These are phyloP conservation scores for Nicotiana rustica DNA, from an alignment of 305 asterid species.

Conservation along the genomic window DNA sequence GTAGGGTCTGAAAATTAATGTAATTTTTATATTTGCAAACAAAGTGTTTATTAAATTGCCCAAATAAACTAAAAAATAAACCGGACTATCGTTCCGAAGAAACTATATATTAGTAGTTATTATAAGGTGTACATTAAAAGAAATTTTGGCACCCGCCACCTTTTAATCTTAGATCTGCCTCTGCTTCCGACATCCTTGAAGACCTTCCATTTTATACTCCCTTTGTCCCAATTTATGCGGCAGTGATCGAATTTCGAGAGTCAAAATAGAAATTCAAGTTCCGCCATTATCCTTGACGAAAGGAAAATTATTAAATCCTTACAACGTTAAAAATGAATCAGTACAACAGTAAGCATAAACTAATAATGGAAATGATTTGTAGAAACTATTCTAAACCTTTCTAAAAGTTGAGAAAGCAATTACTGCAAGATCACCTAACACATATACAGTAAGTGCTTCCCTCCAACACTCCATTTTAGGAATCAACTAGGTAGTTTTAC, in stretches of 20 bases:
- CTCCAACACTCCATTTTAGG: slow-evolving; percentile 11
- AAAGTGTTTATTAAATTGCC: no score
- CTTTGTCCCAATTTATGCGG: no score
- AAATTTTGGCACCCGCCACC: no score
- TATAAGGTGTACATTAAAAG: no score
- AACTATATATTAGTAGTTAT: no score
- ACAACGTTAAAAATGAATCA: background rate
- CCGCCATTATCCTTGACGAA: background rate
- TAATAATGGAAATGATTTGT: slow-evolving; percentile 1
- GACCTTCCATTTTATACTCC: no score
- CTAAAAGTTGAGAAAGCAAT: background rate
- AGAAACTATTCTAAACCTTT: slow-evolving; percentile 12
- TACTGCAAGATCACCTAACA: slow-evolving; percentile 1
- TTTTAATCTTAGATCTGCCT: no score
- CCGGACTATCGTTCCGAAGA: no score
- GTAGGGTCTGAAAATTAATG: no score
- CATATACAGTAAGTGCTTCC: slow-evolving; percentile 28
- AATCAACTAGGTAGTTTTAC: background rate
- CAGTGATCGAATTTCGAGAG: no score
- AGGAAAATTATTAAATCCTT: slow-evolving; percentile 1
- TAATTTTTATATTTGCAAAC: no score
- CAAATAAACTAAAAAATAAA: no score
- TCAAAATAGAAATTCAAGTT: background rate
- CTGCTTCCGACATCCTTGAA: background rate
- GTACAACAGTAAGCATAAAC: slow-evolving; percentile 7